phyloP scores from a whole-genome alignment of 2,329 filamentous ascomycete genomes.

The Fusarium subtropicale region DNA sequence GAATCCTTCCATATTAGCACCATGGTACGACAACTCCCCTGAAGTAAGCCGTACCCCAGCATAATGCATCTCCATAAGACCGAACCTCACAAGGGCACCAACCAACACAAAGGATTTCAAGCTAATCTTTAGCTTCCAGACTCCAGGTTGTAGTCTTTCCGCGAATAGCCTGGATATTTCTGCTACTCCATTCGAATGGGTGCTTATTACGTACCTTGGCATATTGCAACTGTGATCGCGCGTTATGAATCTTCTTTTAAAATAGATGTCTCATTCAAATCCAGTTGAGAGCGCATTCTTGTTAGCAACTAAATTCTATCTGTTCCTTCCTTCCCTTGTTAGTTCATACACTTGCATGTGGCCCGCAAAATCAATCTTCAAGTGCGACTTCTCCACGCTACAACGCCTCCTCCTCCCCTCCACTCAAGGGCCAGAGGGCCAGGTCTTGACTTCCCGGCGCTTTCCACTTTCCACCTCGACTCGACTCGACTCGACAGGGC shows the following conservation, averaged over 20 bases:
- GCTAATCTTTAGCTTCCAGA: conserved; percentile 10
- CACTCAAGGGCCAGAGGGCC: conserved; percentile 16
- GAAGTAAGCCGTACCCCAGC: conserved; percentile 3
- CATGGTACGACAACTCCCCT: background rate
- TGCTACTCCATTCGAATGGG: conserved; percentile 1
- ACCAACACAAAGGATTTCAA: background rate
- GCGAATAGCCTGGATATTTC: conserved; percentile 1
- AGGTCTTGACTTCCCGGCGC: conserved; percentile 25
- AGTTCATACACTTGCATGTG: conserved; percentile 20
- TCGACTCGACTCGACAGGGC: conserved; percentile 8
- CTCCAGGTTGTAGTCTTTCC: background rate
- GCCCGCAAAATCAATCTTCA: conserved; percentile 35
- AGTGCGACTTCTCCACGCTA: conserved; percentile 37
- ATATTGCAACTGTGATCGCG: background rate
- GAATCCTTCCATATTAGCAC: background rate
- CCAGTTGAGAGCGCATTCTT: background rate
- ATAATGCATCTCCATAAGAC: background rate
- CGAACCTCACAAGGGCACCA: conserved; percentile 5
- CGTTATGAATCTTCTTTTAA: background rate
- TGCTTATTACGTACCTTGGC: background rate
- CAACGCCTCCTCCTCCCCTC: conserved; percentile 29
- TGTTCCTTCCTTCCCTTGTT: conserved; percentile 3
- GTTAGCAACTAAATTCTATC: background rate
- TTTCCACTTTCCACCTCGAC: conserved; percentile 33
- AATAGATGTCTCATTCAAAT: background rate